Percentiles rank a stretch among this genome's conserved stretches.
These are phyloP conservation scores for Lasiodiplodia hormozganensis DNA, from an alignment of 2,329 filamentous ascomycete genomes.

Conservation along the genomic window DNA sequence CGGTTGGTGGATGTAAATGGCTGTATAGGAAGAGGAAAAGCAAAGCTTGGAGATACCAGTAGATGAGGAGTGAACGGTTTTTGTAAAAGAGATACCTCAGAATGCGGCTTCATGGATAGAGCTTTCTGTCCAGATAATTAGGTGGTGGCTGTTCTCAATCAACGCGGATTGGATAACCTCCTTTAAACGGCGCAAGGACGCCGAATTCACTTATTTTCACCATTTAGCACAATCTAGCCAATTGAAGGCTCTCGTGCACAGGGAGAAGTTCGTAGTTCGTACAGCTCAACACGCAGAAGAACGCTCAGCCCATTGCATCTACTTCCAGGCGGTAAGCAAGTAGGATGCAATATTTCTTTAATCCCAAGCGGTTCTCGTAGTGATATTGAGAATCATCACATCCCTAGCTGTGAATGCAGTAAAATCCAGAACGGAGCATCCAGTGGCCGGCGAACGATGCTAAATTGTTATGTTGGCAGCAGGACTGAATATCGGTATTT, in stretches of 20 bases:
- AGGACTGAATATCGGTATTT: too few species aligned
- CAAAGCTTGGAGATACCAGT: not conserved
- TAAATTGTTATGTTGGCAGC: too few species aligned
- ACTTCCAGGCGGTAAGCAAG: too few species aligned
- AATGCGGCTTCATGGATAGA: not conserved
- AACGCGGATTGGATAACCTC: not conserved
- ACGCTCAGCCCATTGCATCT: not conserved
- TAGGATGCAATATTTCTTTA: too few species aligned
- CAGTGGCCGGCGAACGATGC: too few species aligned
- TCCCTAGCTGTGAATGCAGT: too few species aligned
- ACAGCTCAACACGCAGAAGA: not conserved
- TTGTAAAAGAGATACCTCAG: not conserved
- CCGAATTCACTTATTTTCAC: not conserved
- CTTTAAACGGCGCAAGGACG: not conserved
- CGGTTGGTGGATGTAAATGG: not conserved
- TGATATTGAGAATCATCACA: too few species aligned
- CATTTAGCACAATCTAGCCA: too few species aligned
- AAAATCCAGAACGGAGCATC: too few species aligned
- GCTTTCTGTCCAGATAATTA: not conserved
- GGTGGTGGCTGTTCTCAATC: not conserved
- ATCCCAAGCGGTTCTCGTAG: too few species aligned
- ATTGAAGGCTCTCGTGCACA: not conserved
- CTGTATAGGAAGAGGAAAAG: constrained; percentile 1
- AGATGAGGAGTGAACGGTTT: not conserved
- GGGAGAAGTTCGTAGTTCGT: too few species aligned